Base-by-base conservation (phyloP, 768 basidiomycete species). In the Panellus pusillus region DNA sequence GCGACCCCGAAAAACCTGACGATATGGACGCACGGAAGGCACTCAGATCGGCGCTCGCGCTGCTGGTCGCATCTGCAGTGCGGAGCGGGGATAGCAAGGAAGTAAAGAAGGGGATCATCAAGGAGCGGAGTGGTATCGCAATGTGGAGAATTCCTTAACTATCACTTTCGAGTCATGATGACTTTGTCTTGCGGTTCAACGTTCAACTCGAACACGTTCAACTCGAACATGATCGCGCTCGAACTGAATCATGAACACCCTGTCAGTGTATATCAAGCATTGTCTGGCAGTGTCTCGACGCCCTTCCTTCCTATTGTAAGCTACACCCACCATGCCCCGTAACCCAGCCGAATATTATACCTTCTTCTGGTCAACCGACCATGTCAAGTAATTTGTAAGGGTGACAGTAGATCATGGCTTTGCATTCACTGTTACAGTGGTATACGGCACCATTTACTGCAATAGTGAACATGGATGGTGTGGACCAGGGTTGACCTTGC, bases 91-190 rank as follows among this genome's bases (percentile, higher is more conserved):
- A 68, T 41, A 83, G 79, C 65, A 78, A 78, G 60, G 77, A 79
- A 57, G 83, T 79, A 15, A 78, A 72, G 67, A 74, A 81, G 54
- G 79, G 81, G 52, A 63, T 86, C 4, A 82, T 84, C 57, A 70
- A 75, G 45, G 80, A 81, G 44, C 68, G 83, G 42, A 74, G 76
- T 55, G 84, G 86, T 1, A 81, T 88, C 52, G 84, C 79, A 2
- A 81, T 86, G 76, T 86, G 83, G 82, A 68, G 84, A 42, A 84
- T 86, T 47, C 81, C 81, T 17, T 85, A 56, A 61, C 15, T 20
- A 20, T 36, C 38, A 11, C 17, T 6, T 14, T 45, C 28, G 44
- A 9, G 27, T 24, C 20, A 27, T 45, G 5, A 12, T 45, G 24
- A 24, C 24, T 24, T 24, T 24, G 2, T 3, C 24, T 24, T 24